Percentiles rank a stretch among this genome's conserved stretches.
Conservation (phyloP, 148 eudicot genomes). For the Diospyros lotus region DNA sequence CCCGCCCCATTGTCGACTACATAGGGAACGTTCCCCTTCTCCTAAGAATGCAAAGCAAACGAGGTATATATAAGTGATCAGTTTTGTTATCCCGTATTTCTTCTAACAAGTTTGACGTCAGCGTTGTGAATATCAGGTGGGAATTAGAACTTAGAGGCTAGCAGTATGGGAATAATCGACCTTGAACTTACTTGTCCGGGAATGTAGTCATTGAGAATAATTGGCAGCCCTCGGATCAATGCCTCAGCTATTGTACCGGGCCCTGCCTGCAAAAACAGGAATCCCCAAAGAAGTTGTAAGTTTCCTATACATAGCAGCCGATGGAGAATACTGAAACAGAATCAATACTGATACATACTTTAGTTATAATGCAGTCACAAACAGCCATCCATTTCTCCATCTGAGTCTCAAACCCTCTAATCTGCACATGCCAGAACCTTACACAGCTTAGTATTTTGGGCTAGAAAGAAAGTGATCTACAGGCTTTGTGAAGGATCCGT, state of each 20-base stretch:
- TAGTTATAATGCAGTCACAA: constrained; percentile 94
- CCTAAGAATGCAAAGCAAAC: constrained; percentile 34
- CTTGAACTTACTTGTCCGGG: constrained; percentile 81
- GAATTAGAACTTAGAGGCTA: no score
- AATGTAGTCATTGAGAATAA: constrained; percentile 91
- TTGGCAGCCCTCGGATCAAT: constrained; percentile 94
- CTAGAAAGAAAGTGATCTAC: not conserved
- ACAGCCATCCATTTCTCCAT: constrained; percentile 99
- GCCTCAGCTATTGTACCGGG: constrained; percentile 99
- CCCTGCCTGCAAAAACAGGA: constrained; percentile 64
- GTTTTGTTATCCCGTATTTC: no score
- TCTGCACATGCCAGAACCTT: constrained; percentile 21
- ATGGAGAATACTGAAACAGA: not conserved
- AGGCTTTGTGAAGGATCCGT: not conserved
- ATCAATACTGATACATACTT: constrained; percentile 32
- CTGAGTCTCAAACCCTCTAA: constrained; percentile 85
- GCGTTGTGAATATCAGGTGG: no score
- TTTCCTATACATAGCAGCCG: not conserved
- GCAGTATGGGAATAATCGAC: not conserved
- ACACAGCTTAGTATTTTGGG: not conserved
- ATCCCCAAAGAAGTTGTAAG: not conserved
- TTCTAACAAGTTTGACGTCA: no score
- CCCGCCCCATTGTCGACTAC: constrained; percentile 96
- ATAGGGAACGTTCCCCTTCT: constrained; percentile 91
- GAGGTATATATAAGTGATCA: no score